Conservation (phyloP, 2,329 filamentous ascomycete genomes). For the Raffaelea deltoideospora region DNA sequence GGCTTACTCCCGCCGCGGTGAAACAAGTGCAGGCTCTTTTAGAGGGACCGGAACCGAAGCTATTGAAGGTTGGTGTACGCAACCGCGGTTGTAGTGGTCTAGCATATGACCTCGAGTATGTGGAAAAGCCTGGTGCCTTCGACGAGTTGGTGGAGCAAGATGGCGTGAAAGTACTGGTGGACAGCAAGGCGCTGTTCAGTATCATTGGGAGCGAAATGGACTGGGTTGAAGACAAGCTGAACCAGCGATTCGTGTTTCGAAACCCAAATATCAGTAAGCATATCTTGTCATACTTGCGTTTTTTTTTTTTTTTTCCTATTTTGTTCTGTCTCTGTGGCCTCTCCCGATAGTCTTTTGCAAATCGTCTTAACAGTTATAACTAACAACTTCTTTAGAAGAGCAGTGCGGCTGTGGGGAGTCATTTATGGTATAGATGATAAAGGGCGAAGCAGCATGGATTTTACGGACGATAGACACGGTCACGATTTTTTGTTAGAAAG, state of each 20-base stretch:
- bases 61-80: slow-evolving; percentile 87
- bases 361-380: slow-evolving; percentile 2
- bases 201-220: slow-evolving; percentile 99
- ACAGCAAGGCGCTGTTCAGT: slow-evolving; percentile 93
- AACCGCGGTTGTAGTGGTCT: slow-evolving; percentile 90
- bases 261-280: slow-evolving; percentile 97
- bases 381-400: slow-evolving; percentile 59
- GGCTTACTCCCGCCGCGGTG: slow-evolving; percentile 65
- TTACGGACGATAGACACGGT: no score
- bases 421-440: slow-evolving; percentile 54
- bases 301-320: background rate
- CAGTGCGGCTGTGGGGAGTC: slow-evolving; percentile 94
- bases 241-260: slow-evolving; percentile 79
- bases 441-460: background rate
- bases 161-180: slow-evolving; percentile 87
- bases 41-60: slow-evolving; percentile 73
- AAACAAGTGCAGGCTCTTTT: slow-evolving; percentile 63
- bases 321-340: no score
- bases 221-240: slow-evolving; percentile 92
- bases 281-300: background rate
- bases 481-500: no score
- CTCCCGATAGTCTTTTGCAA: no score
- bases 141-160: slow-evolving; percentile 93
- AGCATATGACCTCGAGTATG: slow-evolving; percentile 87
- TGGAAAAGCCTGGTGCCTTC: slow-evolving; percentile 75